Percentiles rank a stretch among this genome's conserved stretches.
Conservation (phyloP, 2,329 filamentous ascomycete genomes). For the Penicillium brasilianum region DNA sequence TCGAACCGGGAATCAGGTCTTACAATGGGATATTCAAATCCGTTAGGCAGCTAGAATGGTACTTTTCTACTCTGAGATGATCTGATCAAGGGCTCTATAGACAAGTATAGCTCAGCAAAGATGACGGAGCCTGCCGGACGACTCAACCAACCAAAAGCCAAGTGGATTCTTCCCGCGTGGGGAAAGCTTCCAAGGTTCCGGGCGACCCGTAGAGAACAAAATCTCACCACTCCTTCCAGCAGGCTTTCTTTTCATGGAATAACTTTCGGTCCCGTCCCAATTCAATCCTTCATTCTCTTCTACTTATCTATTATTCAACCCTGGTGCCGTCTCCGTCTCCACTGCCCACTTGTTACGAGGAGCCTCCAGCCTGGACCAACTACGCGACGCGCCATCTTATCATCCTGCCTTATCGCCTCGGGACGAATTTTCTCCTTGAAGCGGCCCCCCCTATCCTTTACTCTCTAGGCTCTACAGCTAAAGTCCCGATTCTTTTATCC, state of each 20-base stretch:
- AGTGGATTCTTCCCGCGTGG: constrained; percentile 22
- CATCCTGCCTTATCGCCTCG: constrained; percentile 12
- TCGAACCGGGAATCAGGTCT: background rate
- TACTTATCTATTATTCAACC: constrained; percentile 1
- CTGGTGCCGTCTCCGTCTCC: background rate
- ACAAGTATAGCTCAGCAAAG: background rate
- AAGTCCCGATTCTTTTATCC: constrained; percentile 4
- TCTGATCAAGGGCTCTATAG: no score
- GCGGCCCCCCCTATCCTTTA: constrained; percentile 5
- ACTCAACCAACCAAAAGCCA: background rate
- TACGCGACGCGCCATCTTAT: constrained; percentile 15
- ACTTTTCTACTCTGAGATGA: no score
- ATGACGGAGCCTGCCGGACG: background rate
- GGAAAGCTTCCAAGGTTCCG: constrained; percentile 32
- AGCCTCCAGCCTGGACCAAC: background rate
- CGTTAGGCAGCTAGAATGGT: no score
- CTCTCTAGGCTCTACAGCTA: constrained; percentile 2
- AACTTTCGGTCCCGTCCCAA: background rate
- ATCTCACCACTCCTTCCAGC: background rate
- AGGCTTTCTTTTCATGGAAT: background rate
- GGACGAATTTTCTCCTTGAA: constrained; percentile 8
- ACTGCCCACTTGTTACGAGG: background rate
- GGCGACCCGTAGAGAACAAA: constrained; percentile 22
- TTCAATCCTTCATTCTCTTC: background rate
- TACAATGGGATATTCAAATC: background rate